phyloP scores from a whole-genome alignment of 805 yeast species.

The Yamadazyma philogaea region DNA sequence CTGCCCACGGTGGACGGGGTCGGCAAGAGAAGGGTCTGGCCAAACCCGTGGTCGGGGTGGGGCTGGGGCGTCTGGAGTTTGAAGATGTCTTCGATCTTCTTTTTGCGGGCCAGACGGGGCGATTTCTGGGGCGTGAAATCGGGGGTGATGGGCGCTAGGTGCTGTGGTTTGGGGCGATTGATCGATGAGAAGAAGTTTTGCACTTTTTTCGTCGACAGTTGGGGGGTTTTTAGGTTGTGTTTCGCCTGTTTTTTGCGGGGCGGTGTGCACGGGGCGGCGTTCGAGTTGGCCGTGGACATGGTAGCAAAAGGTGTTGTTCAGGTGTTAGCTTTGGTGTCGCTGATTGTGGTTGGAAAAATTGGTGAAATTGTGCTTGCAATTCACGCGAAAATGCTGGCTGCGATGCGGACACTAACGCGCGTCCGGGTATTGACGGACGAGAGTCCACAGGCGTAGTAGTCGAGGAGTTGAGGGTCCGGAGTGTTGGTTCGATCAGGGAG shows the following conservation, averaged over 20 bases:
- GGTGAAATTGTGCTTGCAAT: too few species aligned
- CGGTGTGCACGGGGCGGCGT: constrained; percentile 7
- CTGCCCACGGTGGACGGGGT: constrained; percentile 38
- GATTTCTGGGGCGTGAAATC: constrained; percentile 17
- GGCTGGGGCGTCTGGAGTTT: constrained; percentile 4
- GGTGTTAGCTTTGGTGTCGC: too few species aligned
- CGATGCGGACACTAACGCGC: too few species aligned
- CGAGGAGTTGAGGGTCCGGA: too few species aligned
- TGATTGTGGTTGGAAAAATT: too few species aligned
- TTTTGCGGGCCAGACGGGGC: constrained; percentile 12
- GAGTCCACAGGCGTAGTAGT: too few species aligned
- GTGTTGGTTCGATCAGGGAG: too few species aligned
- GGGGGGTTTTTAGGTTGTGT: constrained; percentile 7
- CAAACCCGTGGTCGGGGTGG: constrained; percentile 2
- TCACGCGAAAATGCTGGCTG: too few species aligned
- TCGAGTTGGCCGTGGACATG: neutral
- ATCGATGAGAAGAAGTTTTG: constrained; percentile 5
- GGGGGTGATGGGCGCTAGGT: constrained; percentile 15
- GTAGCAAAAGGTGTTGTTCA: too few species aligned
- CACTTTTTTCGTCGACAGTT: constrained; percentile 7
- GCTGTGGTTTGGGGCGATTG: neutral
- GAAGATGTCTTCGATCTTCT: constrained; percentile 13
- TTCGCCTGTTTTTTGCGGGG: constrained; percentile 3
- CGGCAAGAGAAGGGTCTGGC: constrained; percentile 31
- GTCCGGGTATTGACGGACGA: too few species aligned